Percentiles rank a stretch among this genome's conserved stretches.
Evolutionary conservation across 2,329 filamentous ascomycete species (phyloP).

Genomic region (Penicillium corylophilum): DNA sequence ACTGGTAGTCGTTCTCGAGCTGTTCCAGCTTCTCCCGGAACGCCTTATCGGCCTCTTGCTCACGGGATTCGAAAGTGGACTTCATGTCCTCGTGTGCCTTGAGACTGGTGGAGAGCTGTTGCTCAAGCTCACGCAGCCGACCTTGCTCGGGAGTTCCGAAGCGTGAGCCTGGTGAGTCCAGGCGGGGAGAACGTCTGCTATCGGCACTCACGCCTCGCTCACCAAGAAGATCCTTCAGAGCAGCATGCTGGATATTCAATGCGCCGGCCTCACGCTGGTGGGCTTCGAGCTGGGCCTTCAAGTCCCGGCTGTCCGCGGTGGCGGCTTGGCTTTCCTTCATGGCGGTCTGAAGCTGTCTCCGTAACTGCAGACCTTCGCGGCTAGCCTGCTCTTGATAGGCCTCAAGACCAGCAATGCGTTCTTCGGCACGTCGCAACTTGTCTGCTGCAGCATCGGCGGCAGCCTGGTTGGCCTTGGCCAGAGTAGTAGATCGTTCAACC

Average conservation of each 20-base stretch:
- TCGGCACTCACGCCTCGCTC: slow-evolving; percentile 84
- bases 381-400: slow-evolving; percentile 97
- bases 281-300: slow-evolving; percentile 77
- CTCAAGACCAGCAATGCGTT: slow-evolving; percentile 93
- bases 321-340: slow-evolving; percentile 81
- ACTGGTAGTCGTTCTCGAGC: slow-evolving; percentile 95
- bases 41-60: slow-evolving; percentile 80
- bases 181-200: slow-evolving; percentile 64
- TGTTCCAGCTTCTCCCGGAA: slow-evolving; percentile 93
- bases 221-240: slow-evolving; percentile 85
- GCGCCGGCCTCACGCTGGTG: slow-evolving; percentile 95
- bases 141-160: slow-evolving; percentile 76
- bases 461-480: slow-evolving; percentile 85
- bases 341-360: slow-evolving; percentile 82
- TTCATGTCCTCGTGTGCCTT: slow-evolving; percentile 86
- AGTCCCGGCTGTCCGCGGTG: slow-evolving; percentile 74
- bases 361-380: slow-evolving; percentile 83
- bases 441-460: slow-evolving; percentile 85
- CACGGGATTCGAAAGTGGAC: slow-evolving; percentile 70
- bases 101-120: slow-evolving; percentile 74
- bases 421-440: slow-evolving; percentile 87
- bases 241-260: slow-evolving; percentile 84
- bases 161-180: slow-evolving; percentile 71
- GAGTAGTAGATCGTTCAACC: slow-evolving; percentile 69
- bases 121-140: slow-evolving; percentile 80